phyloP scores from a whole-genome alignment of 495 filamentous ascomycete species.

The Tuber indicum region DNA sequence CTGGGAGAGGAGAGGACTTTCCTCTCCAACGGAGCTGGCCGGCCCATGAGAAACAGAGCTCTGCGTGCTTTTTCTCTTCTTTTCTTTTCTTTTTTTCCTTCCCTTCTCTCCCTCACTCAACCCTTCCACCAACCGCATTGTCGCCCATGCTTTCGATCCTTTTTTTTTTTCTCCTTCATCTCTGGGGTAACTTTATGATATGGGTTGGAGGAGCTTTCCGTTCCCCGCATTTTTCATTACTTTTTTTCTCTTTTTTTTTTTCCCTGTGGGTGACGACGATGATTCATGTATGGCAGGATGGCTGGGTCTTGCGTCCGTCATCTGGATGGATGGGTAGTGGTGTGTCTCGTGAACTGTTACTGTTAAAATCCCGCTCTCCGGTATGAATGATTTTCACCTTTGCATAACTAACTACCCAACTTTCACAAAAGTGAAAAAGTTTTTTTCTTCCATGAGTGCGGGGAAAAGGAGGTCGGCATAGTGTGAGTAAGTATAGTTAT shows the following conservation, averaged over 20 bases:
- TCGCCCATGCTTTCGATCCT: constrained; percentile 10
- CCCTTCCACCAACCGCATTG: constrained; percentile 22
- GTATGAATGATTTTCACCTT: background rate
- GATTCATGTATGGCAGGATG: constrained; percentile 21
- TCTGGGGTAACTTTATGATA: background rate
- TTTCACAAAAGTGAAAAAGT: background rate
- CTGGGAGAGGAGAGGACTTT: background rate
- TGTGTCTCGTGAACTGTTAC: constrained; percentile 29
- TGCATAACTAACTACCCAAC: background rate
- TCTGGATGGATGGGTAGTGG: constrained; percentile 8
- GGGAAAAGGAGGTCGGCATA: background rate
- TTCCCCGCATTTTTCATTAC: constrained; percentile 31
- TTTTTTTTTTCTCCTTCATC: background rate
- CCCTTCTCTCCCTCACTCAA: background rate
- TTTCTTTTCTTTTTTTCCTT: background rate
- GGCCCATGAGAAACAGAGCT: background rate
- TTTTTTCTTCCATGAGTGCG: background rate
- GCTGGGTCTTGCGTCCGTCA: constrained; percentile 29
- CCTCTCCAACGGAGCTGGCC: constrained; percentile 27
- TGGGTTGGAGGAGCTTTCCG: constrained; percentile 27
- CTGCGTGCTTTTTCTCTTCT: background rate
- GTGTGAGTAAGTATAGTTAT: background rate
- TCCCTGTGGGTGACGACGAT: constrained; percentile 20
- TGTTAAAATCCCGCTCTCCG: background rate
- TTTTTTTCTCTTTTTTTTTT: background rate